phyloP scores from a whole-genome alignment of 441 rosid genomes.

The Theobroma grandiflorum region DNA sequence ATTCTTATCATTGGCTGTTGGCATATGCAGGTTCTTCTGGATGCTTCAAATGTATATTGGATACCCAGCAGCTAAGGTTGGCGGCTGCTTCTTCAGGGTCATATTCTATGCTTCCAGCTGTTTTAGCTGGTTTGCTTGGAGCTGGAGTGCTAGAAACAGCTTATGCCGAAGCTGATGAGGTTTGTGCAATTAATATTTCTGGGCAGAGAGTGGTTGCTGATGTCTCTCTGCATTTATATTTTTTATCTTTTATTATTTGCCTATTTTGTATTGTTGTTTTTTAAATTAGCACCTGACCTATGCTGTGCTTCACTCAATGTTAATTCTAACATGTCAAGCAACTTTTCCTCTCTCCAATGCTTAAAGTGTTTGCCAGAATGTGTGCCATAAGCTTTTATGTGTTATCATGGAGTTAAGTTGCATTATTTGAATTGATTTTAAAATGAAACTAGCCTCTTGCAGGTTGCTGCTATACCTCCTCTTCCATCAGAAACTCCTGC shows the following conservation, averaged over 20 bases:
- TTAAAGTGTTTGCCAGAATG: not conserved
- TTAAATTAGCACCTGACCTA: not conserved
- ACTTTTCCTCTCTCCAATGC: not conserved
- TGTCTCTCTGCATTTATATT: not conserved
- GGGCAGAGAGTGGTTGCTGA: not conserved
- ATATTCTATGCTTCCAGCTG: conserved; percentile 46
- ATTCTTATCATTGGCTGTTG: not conserved
- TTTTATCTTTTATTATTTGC: not conserved
- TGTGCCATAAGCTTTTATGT: not conserved
- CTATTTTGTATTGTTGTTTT: not conserved
- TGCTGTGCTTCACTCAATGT: not conserved
- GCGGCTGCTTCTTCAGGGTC: conserved; percentile 25
- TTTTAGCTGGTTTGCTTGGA: conserved; percentile 65
- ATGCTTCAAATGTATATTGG: conserved; percentile 19
- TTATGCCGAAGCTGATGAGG: conserved; percentile 79
- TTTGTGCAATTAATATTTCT: conserved; percentile 32
- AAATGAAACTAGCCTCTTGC: conserved; percentile 33
- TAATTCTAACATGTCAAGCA: not conserved
- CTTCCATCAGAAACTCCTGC: conserved; percentile 54
- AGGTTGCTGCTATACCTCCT: conserved; percentile 54
- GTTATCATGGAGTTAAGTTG: conserved; percentile 1
- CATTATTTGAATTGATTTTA: conserved; percentile 8
- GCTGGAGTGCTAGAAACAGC: conserved; percentile 58
- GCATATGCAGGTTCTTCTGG: not conserved
- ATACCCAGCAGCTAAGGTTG: conserved; percentile 34